Evolutionary conservation across 768 basidiomycete genomes (phyloP).

Genomic region (Hirschioporus abietinus): DNA sequence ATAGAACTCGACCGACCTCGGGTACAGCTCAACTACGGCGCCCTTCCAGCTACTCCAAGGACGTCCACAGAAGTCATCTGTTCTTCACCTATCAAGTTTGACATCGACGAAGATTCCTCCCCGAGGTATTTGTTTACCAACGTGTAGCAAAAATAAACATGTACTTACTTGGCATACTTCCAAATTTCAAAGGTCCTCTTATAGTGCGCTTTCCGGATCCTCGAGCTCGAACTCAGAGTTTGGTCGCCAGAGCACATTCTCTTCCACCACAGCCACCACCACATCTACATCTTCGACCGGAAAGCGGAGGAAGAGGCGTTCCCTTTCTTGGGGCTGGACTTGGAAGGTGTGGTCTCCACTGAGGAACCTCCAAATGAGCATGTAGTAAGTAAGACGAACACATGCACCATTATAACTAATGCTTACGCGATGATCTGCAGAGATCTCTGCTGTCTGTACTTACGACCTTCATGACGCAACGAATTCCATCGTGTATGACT

Average conservation of each 20-base stretch:
- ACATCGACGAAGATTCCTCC: not conserved
- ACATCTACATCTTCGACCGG: not conserved
- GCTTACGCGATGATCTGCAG: not conserved
- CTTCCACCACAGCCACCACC: not conserved
- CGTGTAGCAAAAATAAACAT: not conserved
- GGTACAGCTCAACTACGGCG: not conserved
- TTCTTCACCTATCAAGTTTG: not conserved
- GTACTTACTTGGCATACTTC: not conserved
- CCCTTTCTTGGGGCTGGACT: not conserved
- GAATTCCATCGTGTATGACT: not conserved
- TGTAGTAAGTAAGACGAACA: not conserved
- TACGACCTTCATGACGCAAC: not conserved
- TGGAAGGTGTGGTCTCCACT: not conserved
- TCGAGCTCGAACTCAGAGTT: not conserved
- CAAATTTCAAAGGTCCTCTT: not conserved
- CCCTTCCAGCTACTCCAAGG: not conserved
- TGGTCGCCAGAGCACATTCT: not conserved
- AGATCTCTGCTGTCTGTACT: not conserved
- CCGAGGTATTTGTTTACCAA: not conserved
- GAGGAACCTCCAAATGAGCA: not conserved
- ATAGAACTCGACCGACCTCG: not conserved
- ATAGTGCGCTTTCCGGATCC: not conserved
- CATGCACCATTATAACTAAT: not conserved
- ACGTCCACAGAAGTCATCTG: not conserved
- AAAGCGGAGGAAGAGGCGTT: not conserved